Percentiles rank a stretch among this genome's conserved stretches.
Evolutionary conservation across 352 stramenopile species (phyloP).

Genomic region (Pythium phragmitis): DNA sequence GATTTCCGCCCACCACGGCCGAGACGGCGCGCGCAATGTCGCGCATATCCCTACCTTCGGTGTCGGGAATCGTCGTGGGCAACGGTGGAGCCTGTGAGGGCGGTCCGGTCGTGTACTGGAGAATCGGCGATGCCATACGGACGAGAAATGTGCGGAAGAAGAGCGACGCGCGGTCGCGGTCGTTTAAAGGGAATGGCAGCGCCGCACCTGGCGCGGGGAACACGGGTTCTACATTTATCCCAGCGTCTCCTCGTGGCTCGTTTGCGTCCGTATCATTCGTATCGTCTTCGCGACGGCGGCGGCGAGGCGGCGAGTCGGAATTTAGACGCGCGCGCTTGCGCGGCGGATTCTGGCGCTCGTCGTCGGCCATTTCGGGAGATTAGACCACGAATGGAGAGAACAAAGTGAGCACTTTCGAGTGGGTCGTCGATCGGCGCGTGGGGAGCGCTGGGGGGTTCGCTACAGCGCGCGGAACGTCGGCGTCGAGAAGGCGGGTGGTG

Average conservation of each 20-base stretch:
- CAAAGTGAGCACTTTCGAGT: constrained; percentile 16
- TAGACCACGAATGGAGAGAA: constrained; percentile 22
- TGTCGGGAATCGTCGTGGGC: neutral
- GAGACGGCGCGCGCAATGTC: constrained; percentile 13
- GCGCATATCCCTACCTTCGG: neutral
- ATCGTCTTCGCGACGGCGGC: constrained; percentile 22
- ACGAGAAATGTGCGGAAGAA: constrained; percentile 27
- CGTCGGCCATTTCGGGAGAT: constrained; percentile 22
- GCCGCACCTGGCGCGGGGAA: constrained; percentile 17
- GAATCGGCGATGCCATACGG: constrained; percentile 24
- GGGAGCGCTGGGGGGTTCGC: neutral
- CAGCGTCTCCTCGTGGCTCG: constrained; percentile 2
- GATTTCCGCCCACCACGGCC: constrained; percentile 24
- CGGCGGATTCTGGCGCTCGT: constrained; percentile 35
- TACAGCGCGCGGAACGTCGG: constrained; percentile 12
- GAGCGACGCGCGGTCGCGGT: constrained; percentile 27
- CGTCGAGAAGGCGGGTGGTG: neutral
- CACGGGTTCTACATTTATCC: neutral
- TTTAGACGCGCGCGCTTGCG: constrained; percentile 37
- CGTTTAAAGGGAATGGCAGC: constrained; percentile 31
- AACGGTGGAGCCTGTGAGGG: neutral
- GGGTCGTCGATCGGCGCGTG: neutral
- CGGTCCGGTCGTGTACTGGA: constrained; percentile 15
- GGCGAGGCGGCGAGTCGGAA: constrained; percentile 26
- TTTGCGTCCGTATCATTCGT: neutral